Evolutionary conservation across 164 flowering plant species (phyloP).

Genomic region (Annona cherimola): DNA sequence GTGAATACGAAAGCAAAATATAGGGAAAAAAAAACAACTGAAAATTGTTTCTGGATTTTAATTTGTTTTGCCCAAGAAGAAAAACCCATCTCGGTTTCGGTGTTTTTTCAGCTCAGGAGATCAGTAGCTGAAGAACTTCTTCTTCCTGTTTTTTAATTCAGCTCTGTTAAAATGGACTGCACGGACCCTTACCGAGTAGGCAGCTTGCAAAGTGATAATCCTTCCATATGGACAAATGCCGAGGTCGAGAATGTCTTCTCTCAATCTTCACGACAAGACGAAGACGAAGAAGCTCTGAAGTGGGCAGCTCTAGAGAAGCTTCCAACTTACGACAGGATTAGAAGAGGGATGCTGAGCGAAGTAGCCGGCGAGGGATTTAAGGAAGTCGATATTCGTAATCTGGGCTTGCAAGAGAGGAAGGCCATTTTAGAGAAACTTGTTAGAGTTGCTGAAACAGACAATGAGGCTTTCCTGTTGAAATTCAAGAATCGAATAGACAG

Average conservation of each 20-base stretch:
- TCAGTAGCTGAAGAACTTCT: too few species aligned
- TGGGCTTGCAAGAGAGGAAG: slow-evolving; percentile 36
- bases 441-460: slow-evolving; percentile 54
- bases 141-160: background rate
- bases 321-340: slow-evolving; percentile 38
- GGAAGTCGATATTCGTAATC: slow-evolving; percentile 34
- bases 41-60: too few species aligned
- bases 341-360: slow-evolving; percentile 32
- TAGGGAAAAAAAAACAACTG: too few species aligned
- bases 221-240: slow-evolving; percentile 1
- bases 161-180: slow-evolving; percentile 2
- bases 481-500: slow-evolving; percentile 44
- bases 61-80: too few species aligned
- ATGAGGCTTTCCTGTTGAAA: slow-evolving; percentile 62
- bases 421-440: slow-evolving; percentile 51
- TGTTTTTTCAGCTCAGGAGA: too few species aligned
- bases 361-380: slow-evolving; percentile 21
- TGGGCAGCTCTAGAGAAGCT: slow-evolving; percentile 55
- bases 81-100: too few species aligned
- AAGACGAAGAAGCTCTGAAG: slow-evolving; percentile 45
- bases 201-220: background rate
- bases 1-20: too few species aligned
- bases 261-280: slow-evolving; percentile 6
- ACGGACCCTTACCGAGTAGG: background rate
- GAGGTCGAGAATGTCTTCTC: slow-evolving; percentile 5